Base-by-base conservation (phyloP, 176 grass and related monocot species). In the Zoysia pacifica region DNA sequence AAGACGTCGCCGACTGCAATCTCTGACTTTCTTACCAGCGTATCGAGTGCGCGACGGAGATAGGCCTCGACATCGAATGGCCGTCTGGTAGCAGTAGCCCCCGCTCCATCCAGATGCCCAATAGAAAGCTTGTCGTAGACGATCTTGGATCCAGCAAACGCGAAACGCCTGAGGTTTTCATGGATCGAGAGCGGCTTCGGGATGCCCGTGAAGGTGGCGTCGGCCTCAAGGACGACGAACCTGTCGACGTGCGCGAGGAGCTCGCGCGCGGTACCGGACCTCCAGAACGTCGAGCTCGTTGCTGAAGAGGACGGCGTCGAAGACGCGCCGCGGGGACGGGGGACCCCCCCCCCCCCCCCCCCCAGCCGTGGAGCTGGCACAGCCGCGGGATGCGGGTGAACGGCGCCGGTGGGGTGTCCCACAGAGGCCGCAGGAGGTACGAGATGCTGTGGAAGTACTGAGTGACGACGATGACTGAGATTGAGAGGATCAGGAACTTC, bases 251-350 rank as follows among this genome's bases (percentile, higher is more conserved):
- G 70, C 35, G 92, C 92, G 45, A 91, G 74, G 62, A 98, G 86
- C 75, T 94, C 28, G 28, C 28, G 28, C 96, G 2, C 6, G 79
- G 75, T 93, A 90, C 11, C 96, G 92, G 71, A 94, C 91, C 65
- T 98, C 92, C 11, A 98, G 92, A 47, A 98, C 55, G 64, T 98
- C 96, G 5, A 98, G 83, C 42, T 98, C 96, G 42, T 94, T 98
- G 54, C 92, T 98, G 63, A 98, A 94, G 54, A 94, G 92, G 54
- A 93, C 84, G 5, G 92, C 92, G 16, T 98, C 96, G 11, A 93
- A 94, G 11, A 98, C 87, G 12, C 74, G 90, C 6, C 96, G 96
- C 47, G 96, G 92, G 20, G 84, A 50, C 8, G 88, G 59, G 5
- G 91, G 86, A 72, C 28, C 28, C 28, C 28, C 28, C 28, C 28